phyloP scores from a whole-genome alignment of 164 flowering plant genomes.

The Brasenia schreberi region DNA sequence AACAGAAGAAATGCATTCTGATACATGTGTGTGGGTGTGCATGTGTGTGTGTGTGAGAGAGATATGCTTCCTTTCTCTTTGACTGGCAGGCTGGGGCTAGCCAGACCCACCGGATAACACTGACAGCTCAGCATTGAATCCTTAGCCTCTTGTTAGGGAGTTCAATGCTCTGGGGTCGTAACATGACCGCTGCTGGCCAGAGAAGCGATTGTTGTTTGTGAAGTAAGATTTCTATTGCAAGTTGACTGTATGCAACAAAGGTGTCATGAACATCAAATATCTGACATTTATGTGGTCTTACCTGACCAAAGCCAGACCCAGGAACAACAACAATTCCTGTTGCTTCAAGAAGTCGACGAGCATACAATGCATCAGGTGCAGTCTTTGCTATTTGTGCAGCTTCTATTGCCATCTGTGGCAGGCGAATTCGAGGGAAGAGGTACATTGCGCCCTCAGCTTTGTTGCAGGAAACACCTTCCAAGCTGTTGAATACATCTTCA shows the following conservation, averaged over 20 bases:
- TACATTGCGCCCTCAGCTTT: conserved; percentile 99
- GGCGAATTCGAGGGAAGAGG: conserved; percentile 68
- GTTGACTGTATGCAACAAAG: not conserved
- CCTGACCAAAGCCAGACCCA: conserved; percentile 99
- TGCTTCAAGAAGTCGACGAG: conserved; percentile 67
- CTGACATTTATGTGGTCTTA: conserved; percentile 8
- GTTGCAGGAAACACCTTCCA: conserved; percentile 94
- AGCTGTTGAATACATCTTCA: conserved; percentile 75
- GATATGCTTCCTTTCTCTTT: too few relatives aligned
- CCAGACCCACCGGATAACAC: too few relatives aligned
- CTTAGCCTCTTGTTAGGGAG: too few relatives aligned
- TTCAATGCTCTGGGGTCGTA: too few relatives aligned
- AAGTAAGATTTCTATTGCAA: too few relatives aligned
- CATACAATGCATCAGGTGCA: conserved; percentile 89
- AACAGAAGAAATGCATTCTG: not conserved
- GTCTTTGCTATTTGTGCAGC: conserved; percentile 66
- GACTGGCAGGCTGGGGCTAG: too few relatives aligned
- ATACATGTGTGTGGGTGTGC: too few relatives aligned
- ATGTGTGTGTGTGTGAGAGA: not conserved
- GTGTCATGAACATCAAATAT: not conserved
- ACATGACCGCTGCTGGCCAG: too few relatives aligned
- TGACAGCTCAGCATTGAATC: too few relatives aligned
- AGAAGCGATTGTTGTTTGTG: too few relatives aligned
- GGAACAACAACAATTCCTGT: conserved; percentile 96
- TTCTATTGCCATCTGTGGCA: conserved; percentile 72